Conservation (phyloP, 345 rosid genomes). For the Firmiana major region DNA sequence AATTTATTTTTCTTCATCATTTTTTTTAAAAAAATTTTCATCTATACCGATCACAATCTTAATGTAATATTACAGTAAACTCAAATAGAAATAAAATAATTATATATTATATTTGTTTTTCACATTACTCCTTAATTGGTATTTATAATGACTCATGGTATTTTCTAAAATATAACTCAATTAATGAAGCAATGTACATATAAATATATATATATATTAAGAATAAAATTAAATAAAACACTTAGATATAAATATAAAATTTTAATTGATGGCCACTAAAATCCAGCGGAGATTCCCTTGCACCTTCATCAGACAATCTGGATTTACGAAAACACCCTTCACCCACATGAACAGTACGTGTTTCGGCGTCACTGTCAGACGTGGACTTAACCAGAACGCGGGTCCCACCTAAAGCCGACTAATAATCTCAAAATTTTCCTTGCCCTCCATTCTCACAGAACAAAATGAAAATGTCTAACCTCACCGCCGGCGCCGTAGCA, state of each 20-base stretch:
- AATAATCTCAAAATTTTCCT: not conserved
- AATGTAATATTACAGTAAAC: too few species aligned
- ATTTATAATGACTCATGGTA: too few species aligned
- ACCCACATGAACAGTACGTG: not conserved
- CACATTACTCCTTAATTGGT: too few species aligned
- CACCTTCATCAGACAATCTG: not conserved
- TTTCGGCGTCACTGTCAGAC: not conserved
- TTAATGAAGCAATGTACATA: too few species aligned
- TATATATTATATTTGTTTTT: too few species aligned
- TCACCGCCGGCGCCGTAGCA: not conserved
- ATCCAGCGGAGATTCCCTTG: not conserved
- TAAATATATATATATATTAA: too few species aligned
- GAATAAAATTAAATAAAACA: too few species aligned
- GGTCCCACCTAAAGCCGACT: constrained; percentile 1
- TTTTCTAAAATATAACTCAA: too few species aligned
- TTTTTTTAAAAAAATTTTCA: too few species aligned
- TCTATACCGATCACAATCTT: too few species aligned
- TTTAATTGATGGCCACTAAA: not conserved
- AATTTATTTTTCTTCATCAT: too few species aligned
- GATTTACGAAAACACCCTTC: not conserved
- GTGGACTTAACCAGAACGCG: not conserved
- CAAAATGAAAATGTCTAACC: not conserved
- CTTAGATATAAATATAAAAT: not conserved
- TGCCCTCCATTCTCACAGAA: not conserved
- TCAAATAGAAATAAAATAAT: too few species aligned